Conservation (phyloP, 768 basidiomycete genomes). For the Xerocomus brunneocitrinus region DNA sequence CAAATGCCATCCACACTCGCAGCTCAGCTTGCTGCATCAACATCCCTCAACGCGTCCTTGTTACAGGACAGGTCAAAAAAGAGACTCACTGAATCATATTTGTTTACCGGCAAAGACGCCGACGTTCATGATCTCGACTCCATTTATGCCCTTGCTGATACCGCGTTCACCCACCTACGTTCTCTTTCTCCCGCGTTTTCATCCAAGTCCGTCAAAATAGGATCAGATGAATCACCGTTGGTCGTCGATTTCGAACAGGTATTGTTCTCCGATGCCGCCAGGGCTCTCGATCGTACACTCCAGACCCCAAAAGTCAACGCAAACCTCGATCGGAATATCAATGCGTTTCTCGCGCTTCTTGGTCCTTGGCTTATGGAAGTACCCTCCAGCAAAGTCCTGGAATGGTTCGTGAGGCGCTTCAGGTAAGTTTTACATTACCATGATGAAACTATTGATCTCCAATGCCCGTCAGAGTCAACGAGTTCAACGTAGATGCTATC, state of each 20-base stretch:
- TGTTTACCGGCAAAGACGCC: conserved; percentile 80
- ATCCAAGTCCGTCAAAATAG: conserved; percentile 9
- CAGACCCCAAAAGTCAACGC: conserved; percentile 57
- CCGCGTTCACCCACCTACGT: conserved; percentile 71
- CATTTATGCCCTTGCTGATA: conserved; percentile 73
- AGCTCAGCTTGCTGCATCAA: conserved; percentile 69
- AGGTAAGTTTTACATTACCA: conserved; percentile 48
- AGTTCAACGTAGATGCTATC: conserved; percentile 82
- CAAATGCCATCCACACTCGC: conserved; percentile 71
- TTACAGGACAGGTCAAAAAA: conserved; percentile 59
- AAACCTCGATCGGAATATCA: conserved; percentile 58
- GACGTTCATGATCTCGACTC: conserved; percentile 85
- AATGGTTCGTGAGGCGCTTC: conserved; percentile 93
- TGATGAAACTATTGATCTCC: background rate
- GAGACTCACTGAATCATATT: conserved; percentile 72
- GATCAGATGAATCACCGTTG: conserved; percentile 15
- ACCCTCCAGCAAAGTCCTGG: conserved; percentile 78
- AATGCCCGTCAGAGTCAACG: conserved; percentile 62
- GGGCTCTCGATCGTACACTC: conserved; percentile 73
- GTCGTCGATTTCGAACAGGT: conserved; percentile 53
- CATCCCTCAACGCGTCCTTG: conserved; percentile 73
- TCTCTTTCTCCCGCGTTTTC: conserved; percentile 53
- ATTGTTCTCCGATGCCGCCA: conserved; percentile 79
- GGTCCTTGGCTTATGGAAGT: conserved; percentile 79
- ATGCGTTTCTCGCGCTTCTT: conserved; percentile 60